These are phyloP conservation scores for Microascus cirrosus DNA, from an alignment of 2,329 filamentous ascomycete species.

Conservation along the genomic window DNA sequence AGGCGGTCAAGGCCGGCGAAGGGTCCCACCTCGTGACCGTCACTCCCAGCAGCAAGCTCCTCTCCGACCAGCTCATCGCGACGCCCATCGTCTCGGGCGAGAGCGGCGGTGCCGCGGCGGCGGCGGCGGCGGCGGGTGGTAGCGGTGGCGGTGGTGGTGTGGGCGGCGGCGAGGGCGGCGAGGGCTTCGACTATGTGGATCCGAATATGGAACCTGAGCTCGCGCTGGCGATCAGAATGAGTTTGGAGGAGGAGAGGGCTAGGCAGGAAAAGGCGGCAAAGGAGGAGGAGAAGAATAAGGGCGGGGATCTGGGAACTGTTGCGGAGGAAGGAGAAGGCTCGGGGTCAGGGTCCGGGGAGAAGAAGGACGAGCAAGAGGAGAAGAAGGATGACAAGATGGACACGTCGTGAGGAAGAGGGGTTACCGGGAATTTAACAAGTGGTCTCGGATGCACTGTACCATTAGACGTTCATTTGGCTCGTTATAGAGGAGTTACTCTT, in stretches of 20 bases:
- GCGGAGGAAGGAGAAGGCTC: slow-evolving; percentile 61
- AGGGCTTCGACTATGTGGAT: slow-evolving; percentile 60
- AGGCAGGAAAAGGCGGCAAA: slow-evolving; percentile 67
- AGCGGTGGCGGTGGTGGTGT: slow-evolving; percentile 50
- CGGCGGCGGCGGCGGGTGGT: slow-evolving; percentile 42
- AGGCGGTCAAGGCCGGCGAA: slow-evolving; percentile 82
- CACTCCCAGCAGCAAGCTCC: slow-evolving; percentile 78
- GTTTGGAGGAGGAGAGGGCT: slow-evolving; percentile 95
- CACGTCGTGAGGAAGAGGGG: slow-evolving; percentile 47
- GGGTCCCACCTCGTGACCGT: slow-evolving; percentile 87
- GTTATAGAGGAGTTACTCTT: background rate
- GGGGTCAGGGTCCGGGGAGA: slow-evolving; percentile 21
- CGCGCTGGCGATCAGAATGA: slow-evolving; percentile 90
- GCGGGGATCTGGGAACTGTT: slow-evolving; percentile 69
- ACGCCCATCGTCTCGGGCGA: slow-evolving; percentile 87
- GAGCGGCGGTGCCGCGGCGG: slow-evolving; percentile 44
- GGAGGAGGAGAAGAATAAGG: slow-evolving; percentile 60
- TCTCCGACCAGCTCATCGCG: slow-evolving; percentile 83
- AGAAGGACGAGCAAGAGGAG: slow-evolving; percentile 32
- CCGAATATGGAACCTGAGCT: slow-evolving; percentile 87
- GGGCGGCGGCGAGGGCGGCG: slow-evolving; percentile 48
- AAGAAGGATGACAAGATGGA: slow-evolving; percentile 59
- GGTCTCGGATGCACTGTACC: background rate
- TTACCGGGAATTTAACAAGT: background rate
- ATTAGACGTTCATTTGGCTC: background rate